Base-by-base conservation (phyloP, 1,284 basidiomycete species). In the Melanopsichium pennsylvanicum region DNA sequence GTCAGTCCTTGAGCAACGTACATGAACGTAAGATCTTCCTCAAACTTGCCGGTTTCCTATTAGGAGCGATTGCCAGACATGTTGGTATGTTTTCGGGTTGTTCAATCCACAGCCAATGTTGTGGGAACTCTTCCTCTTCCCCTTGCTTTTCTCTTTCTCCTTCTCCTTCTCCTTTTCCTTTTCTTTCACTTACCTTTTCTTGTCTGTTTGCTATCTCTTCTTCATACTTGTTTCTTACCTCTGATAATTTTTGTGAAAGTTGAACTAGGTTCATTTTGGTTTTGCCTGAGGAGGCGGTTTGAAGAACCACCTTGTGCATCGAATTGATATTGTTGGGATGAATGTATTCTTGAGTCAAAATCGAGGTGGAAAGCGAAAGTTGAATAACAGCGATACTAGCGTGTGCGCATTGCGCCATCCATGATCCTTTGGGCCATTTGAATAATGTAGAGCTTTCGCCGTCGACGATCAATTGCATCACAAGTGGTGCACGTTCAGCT, bases 381-480 rank as follows among this genome's bases (percentile, higher is more conserved):
- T 66, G 57, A 37, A 61, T 61, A 34, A 57, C 67, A 4, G 85
- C 85, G 4, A 84, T 82, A 8, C 85, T 83, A 2, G 86, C 86
- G 63, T 86, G 86, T 1, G 86, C 85, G 0, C 82, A 82, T 64
- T 86, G 86, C 0, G 85, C 84, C 84, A 87, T 86, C 51, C 86
- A 81, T 4, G 86, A 85, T 3, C 86, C 86, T n/a, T 84, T 79
- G 4, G 84, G 83, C 86, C 86, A 87, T 15, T 81, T 83, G 49
- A 83, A 23, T 4, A 44, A 18, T 26, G 52, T 21, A 0, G 58
- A 27, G 6, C 37, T 39, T 8, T 41, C 29, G 13, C 46, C 43
- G 57, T 76, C 74, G 39, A 80, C 58, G 41, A 80, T 74, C 37
- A 80, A 51, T 48, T 80, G 78, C 78, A 80, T 80, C 13, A 80